Percentiles rank a stretch among this genome's conserved stretches.
phyloP scores from a whole-genome alignment of 2,329 filamentous ascomycete species.

The Claviceps arundinis region DNA sequence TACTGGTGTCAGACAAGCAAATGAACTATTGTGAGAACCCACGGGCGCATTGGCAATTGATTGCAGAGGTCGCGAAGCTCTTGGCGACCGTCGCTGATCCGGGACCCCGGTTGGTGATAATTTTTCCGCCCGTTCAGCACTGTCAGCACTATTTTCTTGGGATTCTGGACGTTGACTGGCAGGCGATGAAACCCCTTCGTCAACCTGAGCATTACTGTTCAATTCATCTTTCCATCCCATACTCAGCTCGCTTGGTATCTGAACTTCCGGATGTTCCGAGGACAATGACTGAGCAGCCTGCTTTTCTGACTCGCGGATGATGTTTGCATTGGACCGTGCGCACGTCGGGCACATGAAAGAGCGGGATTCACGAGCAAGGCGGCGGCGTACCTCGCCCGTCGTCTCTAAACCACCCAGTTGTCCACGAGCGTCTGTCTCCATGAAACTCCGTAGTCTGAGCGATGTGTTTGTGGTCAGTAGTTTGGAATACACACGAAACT shows the following conservation, averaged over 20 bases:
- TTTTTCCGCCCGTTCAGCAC: constrained; percentile 39
- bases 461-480: constrained; percentile 1
- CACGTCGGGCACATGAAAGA: constrained; percentile 60
- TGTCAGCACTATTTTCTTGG: constrained; percentile 22
- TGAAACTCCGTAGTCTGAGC: constrained; percentile 61
- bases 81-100: background rate
- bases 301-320: constrained; percentile 58
- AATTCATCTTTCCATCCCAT: constrained; percentile 66
- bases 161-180: background rate
- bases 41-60: background rate
- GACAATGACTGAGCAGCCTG: constrained; percentile 28
- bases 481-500: background rate
- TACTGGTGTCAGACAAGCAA: background rate
- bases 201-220: constrained; percentile 21
- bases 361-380: constrained; percentile 54
- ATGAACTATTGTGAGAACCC: background rate
- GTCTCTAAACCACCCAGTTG: constrained; percentile 85
- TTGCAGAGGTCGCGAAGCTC: background rate
- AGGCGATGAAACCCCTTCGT: background rate
- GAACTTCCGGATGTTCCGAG: constrained; percentile 25
- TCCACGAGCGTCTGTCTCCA: constrained; percentile 79
- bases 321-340: constrained; percentile 55
- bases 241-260: constrained; percentile 41
- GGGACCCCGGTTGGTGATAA: constrained; percentile 39
- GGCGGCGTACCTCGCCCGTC: constrained; percentile 49